phyloP scores from a whole-genome alignment of 2,329 filamentous ascomycete genomes.

The Aspergillus luchuensis region DNA sequence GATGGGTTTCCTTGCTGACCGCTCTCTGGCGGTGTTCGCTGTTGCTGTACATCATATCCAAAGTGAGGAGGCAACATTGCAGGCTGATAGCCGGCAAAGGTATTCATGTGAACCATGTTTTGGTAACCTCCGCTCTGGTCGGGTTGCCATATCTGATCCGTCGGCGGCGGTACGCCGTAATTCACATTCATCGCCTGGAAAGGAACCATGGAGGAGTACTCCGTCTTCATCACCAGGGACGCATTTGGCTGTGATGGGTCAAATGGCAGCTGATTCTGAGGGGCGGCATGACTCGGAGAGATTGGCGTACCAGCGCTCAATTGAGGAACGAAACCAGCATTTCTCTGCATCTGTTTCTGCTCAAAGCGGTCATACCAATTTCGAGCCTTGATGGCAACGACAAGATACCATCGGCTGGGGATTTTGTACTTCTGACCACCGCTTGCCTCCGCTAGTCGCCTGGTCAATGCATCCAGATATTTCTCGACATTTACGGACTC shows the following conservation, averaged over 20 bases:
- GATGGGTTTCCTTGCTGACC: slow-evolving; percentile 16
- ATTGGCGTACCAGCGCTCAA: slow-evolving; percentile 5
- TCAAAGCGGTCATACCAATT: slow-evolving; percentile 37
- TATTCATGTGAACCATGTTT: slow-evolving; percentile 19
- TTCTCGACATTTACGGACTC: slow-evolving; percentile 34
- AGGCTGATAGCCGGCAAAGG: slow-evolving; percentile 22
- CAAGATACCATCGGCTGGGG: slow-evolving; percentile 36
- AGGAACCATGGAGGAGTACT: slow-evolving; percentile 17
- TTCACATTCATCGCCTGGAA: slow-evolving; percentile 24
- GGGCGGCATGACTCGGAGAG: neutral
- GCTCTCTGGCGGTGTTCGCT: slow-evolving; percentile 16
- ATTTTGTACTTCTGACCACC: slow-evolving; percentile 36
- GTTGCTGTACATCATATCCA: slow-evolving; percentile 25
- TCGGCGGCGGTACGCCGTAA: slow-evolving; percentile 23
- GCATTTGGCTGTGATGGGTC: slow-evolving; percentile 13
- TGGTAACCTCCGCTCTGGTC: slow-evolving; percentile 20
- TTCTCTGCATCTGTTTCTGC: slow-evolving; percentile 23
- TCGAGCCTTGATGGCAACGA: slow-evolving; percentile 35
- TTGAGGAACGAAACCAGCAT: slow-evolving; percentile 13
- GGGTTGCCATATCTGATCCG: slow-evolving; percentile 29
- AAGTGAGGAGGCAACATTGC: slow-evolving; percentile 26
- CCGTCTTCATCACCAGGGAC: slow-evolving; percentile 19
- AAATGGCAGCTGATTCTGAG: slow-evolving; percentile 13
- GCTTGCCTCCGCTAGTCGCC: slow-evolving; percentile 37
- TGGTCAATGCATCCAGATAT: slow-evolving; percentile 35